Base-by-base conservation (phyloP, 306 rosid genomes). In the Prunus kanzakura region DNA sequence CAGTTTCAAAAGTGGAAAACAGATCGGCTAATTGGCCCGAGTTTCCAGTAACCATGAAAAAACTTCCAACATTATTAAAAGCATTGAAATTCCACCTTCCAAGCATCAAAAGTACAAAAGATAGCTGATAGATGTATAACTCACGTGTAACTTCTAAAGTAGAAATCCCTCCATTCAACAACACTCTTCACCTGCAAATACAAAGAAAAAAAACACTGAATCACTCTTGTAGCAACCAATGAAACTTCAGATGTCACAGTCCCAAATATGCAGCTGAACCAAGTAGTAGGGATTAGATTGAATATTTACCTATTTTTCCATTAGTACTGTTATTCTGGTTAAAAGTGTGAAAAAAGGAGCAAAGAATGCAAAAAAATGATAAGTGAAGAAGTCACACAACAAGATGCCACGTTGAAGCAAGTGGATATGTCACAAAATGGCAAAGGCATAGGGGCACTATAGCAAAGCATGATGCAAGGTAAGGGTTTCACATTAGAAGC, bases 161-260 rank as follows among this genome's bases (percentile, higher is more conserved):
- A 94, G 88, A 94, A 94, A 78, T 86, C 91, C 80, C 97, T 86
- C 98, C 98, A 94, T 46, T 89, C 98, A 78, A 94, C 92, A 63
- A 94, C 74, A 77, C 96, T 89, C 90, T 94, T 94, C 73, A 94
- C 96, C 97, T 94, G 85, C 77, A 90, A 13, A 56, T 55, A 64
- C 9, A 61, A 46, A 57, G 67, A 4, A 11, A 32, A 14, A 27
- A 52, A 29, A 30, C 32, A n/a, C 71, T 12, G 38, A 23, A 47
- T 22, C 63, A 77, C n/a, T 14, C 8, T 71, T 30, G 64, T 38
- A 11, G 38, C 12, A 23, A 61, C 23, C 14, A n/a, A 70, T 9
- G 41, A 19, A 51, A 71, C 12, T 10, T 51, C 32, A 2, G 22
- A 23, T 47, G 57, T 30, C 30, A 19, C 22, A 30, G 0, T n/a